Base-by-base conservation (phyloP, 1,139 yeast species). In the Geotrichum restrictum region DNA sequence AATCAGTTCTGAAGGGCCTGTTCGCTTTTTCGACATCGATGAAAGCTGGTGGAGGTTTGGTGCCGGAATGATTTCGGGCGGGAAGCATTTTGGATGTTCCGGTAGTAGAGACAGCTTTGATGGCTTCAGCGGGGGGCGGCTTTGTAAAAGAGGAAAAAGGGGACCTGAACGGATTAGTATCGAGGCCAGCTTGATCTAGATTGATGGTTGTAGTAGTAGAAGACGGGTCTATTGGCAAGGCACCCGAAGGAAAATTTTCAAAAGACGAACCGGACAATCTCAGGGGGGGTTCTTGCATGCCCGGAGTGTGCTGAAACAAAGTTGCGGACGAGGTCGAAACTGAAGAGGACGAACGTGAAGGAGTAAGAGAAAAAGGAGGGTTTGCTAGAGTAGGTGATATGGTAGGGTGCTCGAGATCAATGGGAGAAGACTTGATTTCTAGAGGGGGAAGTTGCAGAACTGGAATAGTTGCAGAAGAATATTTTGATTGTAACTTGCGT, bases 1-100 rank as follows among this genome's bases (percentile, higher is more conserved):
- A 43, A 3, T 11, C 38, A 2, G 37, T 3, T 11, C 7, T 7
- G 38, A 43, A 43, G 4, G 46, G 33, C 29, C 21, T 13, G 38
- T 43, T 43, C 3, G 38, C 46, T 27, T 31, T 43, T n/a, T 18
- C 24, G 24, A 32, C 46, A 27, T 43, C 46, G 13, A 31, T 43
- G 38, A 22, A 31, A 4, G 34, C 46, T 16, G 19, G 39, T 14
- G 39, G 11, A 16, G 10, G 39, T 8, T 16, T 36, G 3, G 39
- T 8, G n/a, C n/a, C n/a, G 22, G 39, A 8, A 8, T 11, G 39
- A 3, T 11, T 16, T 16, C 16, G 21, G 3, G 39, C 11, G 8
- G 16, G 11, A 8, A 16, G 10, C 39, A 36, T 36, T 3, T 36
- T 19, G 11, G 37, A 18, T 29, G 33, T 13, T 8, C 33, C 33